Base-by-base conservation (phyloP, 306 rosid genomes). In the Vigna reflexopilosa region DNA sequence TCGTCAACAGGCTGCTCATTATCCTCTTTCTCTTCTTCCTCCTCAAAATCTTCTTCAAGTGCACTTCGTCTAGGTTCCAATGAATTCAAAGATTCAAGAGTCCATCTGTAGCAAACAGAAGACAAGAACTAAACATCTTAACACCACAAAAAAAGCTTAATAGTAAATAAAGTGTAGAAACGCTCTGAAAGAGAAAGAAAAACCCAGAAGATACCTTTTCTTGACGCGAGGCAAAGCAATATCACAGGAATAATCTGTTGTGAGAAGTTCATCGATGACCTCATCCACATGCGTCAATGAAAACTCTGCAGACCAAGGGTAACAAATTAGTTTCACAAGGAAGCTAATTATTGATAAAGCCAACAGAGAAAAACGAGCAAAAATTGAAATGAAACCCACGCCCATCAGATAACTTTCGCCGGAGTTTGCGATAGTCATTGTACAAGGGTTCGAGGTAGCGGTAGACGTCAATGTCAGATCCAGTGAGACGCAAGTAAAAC, bases 1-100 rank as follows among this genome's bases (percentile, higher is more conserved):
- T 80, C 89, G 42, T 90, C 98, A 79, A 48, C 90, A 81, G 90
- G 91, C 52, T 90, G 92, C 36, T 90, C 97, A 66, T 82, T 87
- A 66, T 96, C 99, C 81, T 93, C 99, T 79, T 91, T 96, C 82
- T 95, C 99, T 81, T 95, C 98, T 80, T 95, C 98, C 86, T 96
- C 99, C 87, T 96, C 99, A 84, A 93, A 96, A 85, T 96, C 99
- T 50, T 93, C 99, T 76, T 96, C 99, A 81, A 96, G 86, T 13
- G 97, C 99, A 79, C 99, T 96, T 75, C 89, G 89, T 74, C 99
- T 89, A 56, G 85, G 91, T 76, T 93, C 97, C 72, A 93, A 72
- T 6, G 85, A 75, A 73, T 75, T 89, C 67, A 70, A 56, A 75
- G 98, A 80, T 78, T 93, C 98, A 30, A 93, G 90, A 83, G 89